phyloP scores from a whole-genome alignment of 108 stramenopile species.

The Cyclotella baltica region DNA sequence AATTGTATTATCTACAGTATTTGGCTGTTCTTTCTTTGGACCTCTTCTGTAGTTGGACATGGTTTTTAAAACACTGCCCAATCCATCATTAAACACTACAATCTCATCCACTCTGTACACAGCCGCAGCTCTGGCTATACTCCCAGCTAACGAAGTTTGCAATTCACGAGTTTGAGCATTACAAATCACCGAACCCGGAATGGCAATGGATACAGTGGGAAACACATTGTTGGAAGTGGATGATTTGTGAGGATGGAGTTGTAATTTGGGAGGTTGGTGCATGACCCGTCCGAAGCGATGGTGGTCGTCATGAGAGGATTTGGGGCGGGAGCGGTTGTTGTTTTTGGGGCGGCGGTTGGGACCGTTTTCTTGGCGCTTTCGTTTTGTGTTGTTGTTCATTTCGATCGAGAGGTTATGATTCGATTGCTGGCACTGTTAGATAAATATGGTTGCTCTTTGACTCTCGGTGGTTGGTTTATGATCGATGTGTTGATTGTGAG shows the following conservation, averaged over 20 bases:
- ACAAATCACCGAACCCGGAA: conserved; percentile 92
- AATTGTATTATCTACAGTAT: conserved; percentile 1
- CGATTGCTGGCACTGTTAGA: too few species aligned
- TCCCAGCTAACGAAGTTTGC: conserved; percentile 91
- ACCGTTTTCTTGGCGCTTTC: conserved; percentile 6
- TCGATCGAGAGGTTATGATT: too few species aligned
- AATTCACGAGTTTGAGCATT: conserved; percentile 95
- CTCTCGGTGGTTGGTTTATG: too few species aligned
- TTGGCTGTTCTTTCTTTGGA: conserved; percentile 5
- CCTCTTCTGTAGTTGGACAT: conserved; percentile 43
- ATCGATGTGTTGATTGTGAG: too few species aligned
- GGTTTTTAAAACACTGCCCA: conserved; percentile 49
- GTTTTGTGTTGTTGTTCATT: conserved; percentile 8
- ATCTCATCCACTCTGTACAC: conserved; percentile 98
- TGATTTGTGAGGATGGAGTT: conserved; percentile 25
- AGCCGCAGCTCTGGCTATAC: conserved; percentile 95
- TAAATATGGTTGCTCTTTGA: too few species aligned
- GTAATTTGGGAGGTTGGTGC: conserved; percentile 81
- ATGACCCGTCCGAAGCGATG: conserved; percentile 91
- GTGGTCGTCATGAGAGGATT: neutral
- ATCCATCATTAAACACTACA: conserved; percentile 94
- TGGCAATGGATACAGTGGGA: conserved; percentile 93
- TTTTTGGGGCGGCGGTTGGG: neutral
- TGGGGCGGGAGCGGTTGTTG: neutral
- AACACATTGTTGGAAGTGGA: conserved; percentile 52